Percentiles rank a stretch among this genome's conserved stretches.
phyloP scores from a whole-genome alignment of 352 stramenopile species.

The Phytophthora ramorum region DNA sequence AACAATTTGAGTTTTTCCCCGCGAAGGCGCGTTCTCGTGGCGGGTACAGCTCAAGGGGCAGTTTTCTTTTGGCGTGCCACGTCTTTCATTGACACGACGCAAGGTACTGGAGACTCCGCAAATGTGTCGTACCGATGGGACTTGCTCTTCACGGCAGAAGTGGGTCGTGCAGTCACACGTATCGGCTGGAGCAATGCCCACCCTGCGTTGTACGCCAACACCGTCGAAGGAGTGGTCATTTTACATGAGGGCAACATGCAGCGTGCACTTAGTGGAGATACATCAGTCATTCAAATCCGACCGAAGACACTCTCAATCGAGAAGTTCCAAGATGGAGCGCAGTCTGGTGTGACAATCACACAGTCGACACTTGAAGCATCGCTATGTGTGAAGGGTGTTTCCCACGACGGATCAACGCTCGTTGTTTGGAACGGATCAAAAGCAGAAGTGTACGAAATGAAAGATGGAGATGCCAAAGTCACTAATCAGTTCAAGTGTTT shows the following conservation, averaged over 20 bases:
- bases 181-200: conserved; percentile 77
- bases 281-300: conserved; percentile 85
- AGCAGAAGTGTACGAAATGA: conserved; percentile 90
- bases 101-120: conserved; percentile 6
- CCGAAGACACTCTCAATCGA: conserved; percentile 80
- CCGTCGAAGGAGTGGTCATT: conserved; percentile 73
- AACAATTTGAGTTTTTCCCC: conserved; percentile 91
- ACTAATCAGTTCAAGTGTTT: conserved; percentile 79
- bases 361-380: conserved; percentile 68
- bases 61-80: conserved; percentile 92
- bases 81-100: conserved; percentile 38
- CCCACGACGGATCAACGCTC: conserved; percentile 76
- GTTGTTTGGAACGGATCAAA: conserved; percentile 89
- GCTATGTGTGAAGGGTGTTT: conserved; percentile 87
- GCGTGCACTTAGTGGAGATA: conserved; percentile 75
- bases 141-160: conserved; percentile 65
- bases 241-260: conserved; percentile 91
- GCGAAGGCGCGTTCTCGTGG: conserved; percentile 85
- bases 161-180: conserved; percentile 51
- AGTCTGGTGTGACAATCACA: conserved; percentile 54
- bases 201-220: conserved; percentile 75
- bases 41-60: conserved; percentile 84
- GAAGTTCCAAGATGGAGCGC: conserved; percentile 67
- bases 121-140: conserved; percentile 71
- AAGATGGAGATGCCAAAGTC: conserved; percentile 64